Evolutionary conservation across 225 moss, liverwort and hornwort species (phyloP).

Genomic region (Polytrichum formosum): DNA sequence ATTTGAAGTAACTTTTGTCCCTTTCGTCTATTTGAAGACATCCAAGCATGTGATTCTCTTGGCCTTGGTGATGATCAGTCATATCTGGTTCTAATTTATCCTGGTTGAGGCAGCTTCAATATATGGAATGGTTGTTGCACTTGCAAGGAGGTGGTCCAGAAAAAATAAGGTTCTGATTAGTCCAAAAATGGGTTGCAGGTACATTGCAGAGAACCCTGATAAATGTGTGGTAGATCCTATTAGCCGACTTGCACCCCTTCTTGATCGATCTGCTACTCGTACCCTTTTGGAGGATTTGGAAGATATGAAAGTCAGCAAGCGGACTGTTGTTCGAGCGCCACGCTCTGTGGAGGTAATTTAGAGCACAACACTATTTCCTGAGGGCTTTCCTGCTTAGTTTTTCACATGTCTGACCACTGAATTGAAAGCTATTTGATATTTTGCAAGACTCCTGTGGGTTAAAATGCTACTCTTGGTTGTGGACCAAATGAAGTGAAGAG

Average conservation of each 20-base stretch:
- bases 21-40: no score
- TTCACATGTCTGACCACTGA: no score
- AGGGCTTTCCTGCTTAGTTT: no score
- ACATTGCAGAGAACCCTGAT: conserved; percentile 54
- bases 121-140: background rate
- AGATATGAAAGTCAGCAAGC: conserved; percentile 38
- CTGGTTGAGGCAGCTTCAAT: no score
- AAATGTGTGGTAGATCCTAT: conserved; percentile 85
- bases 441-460: no score
- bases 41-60: no score
- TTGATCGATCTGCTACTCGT: conserved; percentile 83
- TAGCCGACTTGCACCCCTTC: conserved; percentile 63
- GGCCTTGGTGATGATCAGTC: no score
- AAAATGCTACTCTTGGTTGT: no score
- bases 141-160: background rate
- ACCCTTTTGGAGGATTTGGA: conserved; percentile 62
- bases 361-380: background rate
- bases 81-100: no score
- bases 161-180: conserved; percentile 4
- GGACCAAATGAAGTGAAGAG: no score
- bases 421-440: no score
- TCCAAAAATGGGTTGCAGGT: conserved; percentile 31
- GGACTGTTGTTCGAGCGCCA: conserved; percentile 67
- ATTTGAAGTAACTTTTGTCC: no score
- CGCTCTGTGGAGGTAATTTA: conserved; percentile 69